Evolutionary conservation across 176 grass and related monocot genomes (phyloP).

Genomic region (Puya raimondii): DNA sequence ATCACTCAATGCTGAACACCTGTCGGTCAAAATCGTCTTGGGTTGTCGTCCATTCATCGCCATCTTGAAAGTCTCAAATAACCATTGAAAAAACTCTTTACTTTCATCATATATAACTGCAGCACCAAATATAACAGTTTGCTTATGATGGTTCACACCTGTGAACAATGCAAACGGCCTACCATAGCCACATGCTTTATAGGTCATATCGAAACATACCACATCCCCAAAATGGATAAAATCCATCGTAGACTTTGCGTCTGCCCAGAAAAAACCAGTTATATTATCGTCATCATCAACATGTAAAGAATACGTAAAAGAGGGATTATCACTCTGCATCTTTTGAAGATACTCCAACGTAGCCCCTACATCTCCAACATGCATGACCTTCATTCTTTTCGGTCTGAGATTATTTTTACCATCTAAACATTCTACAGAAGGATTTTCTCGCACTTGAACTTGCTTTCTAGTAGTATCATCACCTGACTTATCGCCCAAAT

Average conservation of each 20-base stretch:
- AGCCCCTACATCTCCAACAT: slow-evolving; percentile 57
- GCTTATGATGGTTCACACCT: slow-evolving; percentile 86
- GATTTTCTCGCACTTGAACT: slow-evolving; percentile 19
- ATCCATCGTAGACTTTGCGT: slow-evolving; percentile 73
- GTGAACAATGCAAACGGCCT: slow-evolving; percentile 75
- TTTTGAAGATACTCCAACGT: slow-evolving; percentile 75
- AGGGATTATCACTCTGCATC: slow-evolving; percentile 72
- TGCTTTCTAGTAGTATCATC: slow-evolving; percentile 29
- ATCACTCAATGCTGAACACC: slow-evolving; percentile 44
- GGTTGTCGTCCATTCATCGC: slow-evolving; percentile 66
- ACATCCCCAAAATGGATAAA: slow-evolving; percentile 77
- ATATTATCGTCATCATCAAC: slow-evolving; percentile 67
- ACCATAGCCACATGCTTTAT: slow-evolving; percentile 50
- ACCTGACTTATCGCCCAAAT: slow-evolving; percentile 30
- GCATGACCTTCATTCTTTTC: slow-evolving; percentile 31
- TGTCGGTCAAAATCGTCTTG: slow-evolving; percentile 71
- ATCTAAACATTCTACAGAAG: slow-evolving; percentile 21
- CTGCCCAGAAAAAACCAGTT: slow-evolving; percentile 64
- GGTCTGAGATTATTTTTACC: slow-evolving; percentile 38
- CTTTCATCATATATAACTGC: slow-evolving; percentile 79
- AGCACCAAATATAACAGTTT: slow-evolving; percentile 83
- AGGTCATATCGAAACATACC: slow-evolving; percentile 80
- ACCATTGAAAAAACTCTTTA: slow-evolving; percentile 57
- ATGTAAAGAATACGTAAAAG: slow-evolving; percentile 67
- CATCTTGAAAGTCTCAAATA: slow-evolving; percentile 83